Conservation (phyloP, 2,329 filamentous ascomycete species). For the Aspergillus terreus region DNA sequence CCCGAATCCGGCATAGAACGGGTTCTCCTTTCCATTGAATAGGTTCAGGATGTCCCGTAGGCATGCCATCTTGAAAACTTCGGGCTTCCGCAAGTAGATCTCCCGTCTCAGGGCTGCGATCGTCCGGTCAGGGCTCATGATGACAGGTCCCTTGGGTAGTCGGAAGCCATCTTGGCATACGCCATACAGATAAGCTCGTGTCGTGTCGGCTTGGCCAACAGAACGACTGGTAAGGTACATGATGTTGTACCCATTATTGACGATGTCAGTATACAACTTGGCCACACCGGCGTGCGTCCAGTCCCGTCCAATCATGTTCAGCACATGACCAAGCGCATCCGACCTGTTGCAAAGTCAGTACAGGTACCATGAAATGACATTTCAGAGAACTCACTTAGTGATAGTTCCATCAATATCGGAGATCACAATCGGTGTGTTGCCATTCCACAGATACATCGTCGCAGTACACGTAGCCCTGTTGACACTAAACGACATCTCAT, state of each 20-base stretch:
- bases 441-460: constrained; percentile 89
- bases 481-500: constrained; percentile 93
- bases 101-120: constrained; percentile 90
- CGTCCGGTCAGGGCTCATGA: constrained; percentile 89
- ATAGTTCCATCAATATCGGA: constrained; percentile 99
- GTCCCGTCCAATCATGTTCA: constrained; percentile 95
- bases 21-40: constrained; percentile 71
- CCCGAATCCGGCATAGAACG: constrained; percentile 96
- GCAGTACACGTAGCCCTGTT: constrained; percentile 90
- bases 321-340: constrained; percentile 85
- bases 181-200: constrained; percentile 81
- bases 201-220: constrained; percentile 89
- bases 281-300: constrained; percentile 97
- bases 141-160: constrained; percentile 85
- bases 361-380: neutral
- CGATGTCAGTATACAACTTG: constrained; percentile 95
- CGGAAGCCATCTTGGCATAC: constrained; percentile 84
- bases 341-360: constrained; percentile 48
- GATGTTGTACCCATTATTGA: constrained; percentile 95
- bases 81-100: constrained; percentile 90
- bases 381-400: constrained; percentile 63
- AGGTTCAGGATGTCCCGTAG: constrained; percentile 88
- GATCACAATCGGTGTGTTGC: constrained; percentile 90
- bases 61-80: constrained; percentile 99
- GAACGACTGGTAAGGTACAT: constrained; percentile 95